These are phyloP conservation scores for Phytophthora idaei DNA, from an alignment of 352 stramenopile species.

Conservation along the genomic window DNA sequence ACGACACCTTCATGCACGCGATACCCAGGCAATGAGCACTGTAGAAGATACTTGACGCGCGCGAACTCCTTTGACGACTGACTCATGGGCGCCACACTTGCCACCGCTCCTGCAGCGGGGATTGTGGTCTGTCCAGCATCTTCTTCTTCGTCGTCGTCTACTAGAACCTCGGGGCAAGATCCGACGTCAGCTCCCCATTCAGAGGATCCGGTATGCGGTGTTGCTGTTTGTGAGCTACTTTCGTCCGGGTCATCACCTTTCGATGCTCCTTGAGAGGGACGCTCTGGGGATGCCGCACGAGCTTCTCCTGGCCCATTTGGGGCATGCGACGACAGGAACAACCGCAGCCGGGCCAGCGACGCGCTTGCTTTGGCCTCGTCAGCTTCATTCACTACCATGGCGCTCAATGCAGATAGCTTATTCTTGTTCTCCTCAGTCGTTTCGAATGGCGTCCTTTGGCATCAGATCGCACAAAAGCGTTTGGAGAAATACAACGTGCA, in stretches of 20 bases:
- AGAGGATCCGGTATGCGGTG: background rate
- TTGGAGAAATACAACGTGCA: too few relatives aligned
- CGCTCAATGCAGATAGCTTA: constrained; percentile 14
- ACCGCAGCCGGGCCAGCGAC: constrained; percentile 39
- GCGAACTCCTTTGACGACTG: constrained; percentile 57
- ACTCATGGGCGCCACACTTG: constrained; percentile 57
- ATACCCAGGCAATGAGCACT: constrained; percentile 63
- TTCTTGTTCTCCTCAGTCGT: constrained; percentile 22
- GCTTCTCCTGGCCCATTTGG: constrained; percentile 25
- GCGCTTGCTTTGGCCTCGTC: constrained; percentile 28
- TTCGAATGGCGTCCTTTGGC: constrained; percentile 28
- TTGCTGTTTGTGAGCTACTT: background rate
- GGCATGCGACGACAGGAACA: constrained; percentile 48
- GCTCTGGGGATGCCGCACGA: constrained; percentile 9
- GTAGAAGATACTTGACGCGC: constrained; percentile 68
- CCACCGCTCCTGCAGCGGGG: constrained; percentile 37
- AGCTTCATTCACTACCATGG: constrained; percentile 27
- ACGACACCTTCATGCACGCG: constrained; percentile 61
- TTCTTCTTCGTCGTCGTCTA: constrained; percentile 25
- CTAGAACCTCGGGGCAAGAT: constrained; percentile 18
- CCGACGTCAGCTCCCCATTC: background rate
- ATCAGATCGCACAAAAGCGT: too few relatives aligned
- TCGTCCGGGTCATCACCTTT: constrained; percentile 11
- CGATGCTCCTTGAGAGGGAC: background rate
- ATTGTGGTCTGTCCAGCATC: constrained; percentile 34